These are phyloP conservation scores for Phytophthora europaea DNA, from an alignment of 352 stramenopile genomes.

Conservation along the genomic window DNA sequence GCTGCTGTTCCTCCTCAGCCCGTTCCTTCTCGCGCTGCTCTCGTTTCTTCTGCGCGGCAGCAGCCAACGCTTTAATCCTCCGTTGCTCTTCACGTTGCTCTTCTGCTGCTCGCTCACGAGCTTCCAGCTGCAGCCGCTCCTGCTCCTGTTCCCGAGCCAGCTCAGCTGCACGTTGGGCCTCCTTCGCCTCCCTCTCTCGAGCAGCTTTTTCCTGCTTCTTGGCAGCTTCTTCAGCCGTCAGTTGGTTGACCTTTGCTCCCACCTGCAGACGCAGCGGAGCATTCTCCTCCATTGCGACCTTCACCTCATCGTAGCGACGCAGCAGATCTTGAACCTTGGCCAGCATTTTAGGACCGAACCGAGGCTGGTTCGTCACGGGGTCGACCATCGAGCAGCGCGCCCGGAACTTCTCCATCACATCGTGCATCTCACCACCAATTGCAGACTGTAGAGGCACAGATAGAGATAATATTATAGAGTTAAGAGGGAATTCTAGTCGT, in stretches of 20 bases:
- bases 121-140: constrained; percentile 27
- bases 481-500: neutral
- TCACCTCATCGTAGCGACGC: constrained; percentile 56
- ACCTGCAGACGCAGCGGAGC: constrained; percentile 36
- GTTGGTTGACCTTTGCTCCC: constrained; percentile 26
- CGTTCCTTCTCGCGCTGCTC: constrained; percentile 49
- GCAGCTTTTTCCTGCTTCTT: constrained; percentile 13
- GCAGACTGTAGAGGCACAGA: constrained; percentile 27
- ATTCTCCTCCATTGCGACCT: constrained; percentile 37
- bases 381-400: constrained; percentile 67
- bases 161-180: constrained; percentile 26
- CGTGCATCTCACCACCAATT: constrained; percentile 41
- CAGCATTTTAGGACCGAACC: constrained; percentile 85
- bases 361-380: constrained; percentile 73
- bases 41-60: constrained; percentile 66
- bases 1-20: constrained; percentile 43
- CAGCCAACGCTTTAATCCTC: constrained; percentile 57
- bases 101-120: constrained; percentile 22
- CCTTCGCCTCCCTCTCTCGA: constrained; percentile 18
- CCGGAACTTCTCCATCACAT: constrained; percentile 64
- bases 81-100: constrained; percentile 31
- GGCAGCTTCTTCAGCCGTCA: constrained; percentile 20
- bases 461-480: constrained; percentile 14
- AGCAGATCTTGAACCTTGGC: constrained; percentile 70
- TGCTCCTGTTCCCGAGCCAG: constrained; percentile 32